Evolutionary conservation across 768 basidiomycete species (phyloP), one percentile per base, ranked within the genome.

Genomic region (Podaxis sp.): DNA sequence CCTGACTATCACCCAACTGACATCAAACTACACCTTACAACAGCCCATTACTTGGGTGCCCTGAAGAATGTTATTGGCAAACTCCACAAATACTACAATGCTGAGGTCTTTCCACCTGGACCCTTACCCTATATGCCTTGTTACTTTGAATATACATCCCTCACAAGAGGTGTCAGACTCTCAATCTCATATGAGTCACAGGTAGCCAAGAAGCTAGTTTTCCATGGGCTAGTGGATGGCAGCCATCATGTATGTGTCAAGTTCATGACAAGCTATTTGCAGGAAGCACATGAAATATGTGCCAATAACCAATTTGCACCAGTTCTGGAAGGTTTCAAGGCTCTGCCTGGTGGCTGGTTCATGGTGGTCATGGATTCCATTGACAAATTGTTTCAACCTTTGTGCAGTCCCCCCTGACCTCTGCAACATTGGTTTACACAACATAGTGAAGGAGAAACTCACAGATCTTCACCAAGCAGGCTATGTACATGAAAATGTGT

Each of bases 261-360:
- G 62, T 69, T 71, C 58, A 48, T 65, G 30, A 63, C 58, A 26
- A 24, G 56, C 37, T 73, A 74, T 57, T 66, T 50, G 12, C 46
- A 48, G 8, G 66, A 67, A 11, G 58, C 69, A 56, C 73, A 74
- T 61, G 28, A 52, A 1, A 62, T 67, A 52, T 74, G 73, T 56
- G 60, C 65, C 17, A 40, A 44, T 15, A 30, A 46, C 4, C 67
- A 70, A 13, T 65, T 64, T 53, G 74, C 74, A n/a, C 74, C 73
- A 0, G 8, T 36, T 30, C 36, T 75, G 13, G 61, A 69, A 56
- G 72, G 58, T 17, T 72, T 62, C 53, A 63, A 73, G 54, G 11
- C 13, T 20, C 67, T 75, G 30, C 70, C 72, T 46, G 73, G 73
- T 30, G 72, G 73, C 7, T 73, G 73, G 73, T 64, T 57, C 33